Conservation (phyloP, 805 yeast genomes). For the Spencermartinsiella europaea region DNA sequence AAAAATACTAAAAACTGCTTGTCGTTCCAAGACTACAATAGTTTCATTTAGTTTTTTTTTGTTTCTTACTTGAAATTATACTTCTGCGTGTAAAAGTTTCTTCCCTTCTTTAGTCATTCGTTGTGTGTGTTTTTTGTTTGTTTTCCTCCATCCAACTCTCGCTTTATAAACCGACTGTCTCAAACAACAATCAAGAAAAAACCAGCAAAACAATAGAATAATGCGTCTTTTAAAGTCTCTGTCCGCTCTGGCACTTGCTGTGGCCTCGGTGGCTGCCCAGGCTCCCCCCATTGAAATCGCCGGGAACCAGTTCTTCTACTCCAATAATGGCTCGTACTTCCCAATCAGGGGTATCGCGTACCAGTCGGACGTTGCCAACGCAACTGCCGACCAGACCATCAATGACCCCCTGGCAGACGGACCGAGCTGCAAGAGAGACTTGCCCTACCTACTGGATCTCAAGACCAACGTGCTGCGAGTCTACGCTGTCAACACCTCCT, state of each 20-base stretch:
- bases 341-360: slow-evolving; percentile 85
- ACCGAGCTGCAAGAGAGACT: slow-evolving; percentile 68
- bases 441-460: slow-evolving; percentile 65
- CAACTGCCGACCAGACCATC: slow-evolving; percentile 59
- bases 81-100: too few species aligned
- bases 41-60: too few species aligned
- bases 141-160: too few species aligned
- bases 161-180: too few species aligned
- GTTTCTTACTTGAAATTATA: too few species aligned
- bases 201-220: neutral
- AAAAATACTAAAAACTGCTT: too few species aligned
- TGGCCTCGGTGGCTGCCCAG: slow-evolving; percentile 8
- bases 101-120: too few species aligned
- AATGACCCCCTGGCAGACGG: slow-evolving; percentile 75
- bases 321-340: slow-evolving; percentile 72
- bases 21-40: too few species aligned
- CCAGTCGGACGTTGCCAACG: slow-evolving; percentile 57
- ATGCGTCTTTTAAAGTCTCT: slow-evolving; percentile 4
- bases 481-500: slow-evolving; percentile 71
- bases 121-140: too few species aligned
- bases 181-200: too few species aligned
- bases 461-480: slow-evolving; percentile 79
- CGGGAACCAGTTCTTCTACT: slow-evolving; percentile 74
- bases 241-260: slow-evolving; percentile 13
- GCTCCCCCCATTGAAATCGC: slow-evolving; percentile 51